Evolutionary conservation across 2,329 filamentous ascomycete genomes (phyloP), one percentile per base, ranked within the genome.

Genomic region (Cladosporium sp.): DNA sequence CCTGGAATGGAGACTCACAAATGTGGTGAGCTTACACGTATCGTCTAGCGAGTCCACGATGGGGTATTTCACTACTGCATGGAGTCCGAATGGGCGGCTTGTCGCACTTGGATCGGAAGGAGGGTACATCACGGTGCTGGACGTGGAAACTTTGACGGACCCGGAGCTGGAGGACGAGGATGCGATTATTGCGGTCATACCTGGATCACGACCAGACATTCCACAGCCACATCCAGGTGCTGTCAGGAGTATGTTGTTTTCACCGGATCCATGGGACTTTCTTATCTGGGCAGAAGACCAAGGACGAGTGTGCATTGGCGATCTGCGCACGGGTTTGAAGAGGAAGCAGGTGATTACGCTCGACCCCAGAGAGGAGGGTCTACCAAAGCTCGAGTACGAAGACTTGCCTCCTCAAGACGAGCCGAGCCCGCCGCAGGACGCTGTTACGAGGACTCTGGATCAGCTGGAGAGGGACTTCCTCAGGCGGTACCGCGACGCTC

Each of bases 201-300:
- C 86, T 66, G 93, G 93, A 18, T 93, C 93, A 0, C 84, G 92
- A 68, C 87, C 92, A 0, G 84, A 76, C 51, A 66, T 83, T n/a
- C 85, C 87, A 26, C 84, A 77, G 11, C 71, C 72, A 14, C 72
- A 75, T 69, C 78, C 86, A 24, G 94, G 94, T 52, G 93, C 94
- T 36, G 88, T 98, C 63, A 87, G 95, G 68, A 92, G 93, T 68
- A 96, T 98, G 91, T 86, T 90, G 1, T 99, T 99, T 76, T 93
- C 92, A 4, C 93, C 94, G 0, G 91, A 91, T 1, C 92, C 93
- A 0, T 94, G 90, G 83, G 94, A 97, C 75, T 86, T 99, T 21
- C 82, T 99, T 49, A 91, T 96, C 7, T 98, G 95, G 93, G 92
- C 93, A 10, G 95, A 99, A 78, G 92, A 97, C 73, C 89, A 91